Base-by-base conservation (phyloP, 2,329 filamentous ascomycete species). In the Botrytis medusae region DNA sequence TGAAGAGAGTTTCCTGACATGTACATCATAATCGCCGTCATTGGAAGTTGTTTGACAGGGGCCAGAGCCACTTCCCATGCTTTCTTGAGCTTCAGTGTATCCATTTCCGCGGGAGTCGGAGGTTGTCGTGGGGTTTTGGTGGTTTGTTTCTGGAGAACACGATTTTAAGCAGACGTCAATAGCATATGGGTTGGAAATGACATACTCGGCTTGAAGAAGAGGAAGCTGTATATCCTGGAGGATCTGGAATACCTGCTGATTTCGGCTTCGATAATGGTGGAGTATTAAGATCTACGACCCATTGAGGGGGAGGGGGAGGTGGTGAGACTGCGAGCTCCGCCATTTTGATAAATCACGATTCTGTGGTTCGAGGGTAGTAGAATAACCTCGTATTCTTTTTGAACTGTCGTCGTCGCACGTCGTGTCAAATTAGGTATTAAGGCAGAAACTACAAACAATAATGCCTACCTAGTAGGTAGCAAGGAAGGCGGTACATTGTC, bases 21-120 rank as follows among this genome's bases (percentile, higher is more conserved):
- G 88, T 99, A 99, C 94, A 98, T 98, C 91, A 98, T 98, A 82
- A 99, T 95, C 76, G 92, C 95, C 73, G 97, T 98, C 96, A 99
- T 99, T 74, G 96, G 96, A 64, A 99, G 87, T 81, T 92, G 91
- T 86, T 99, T 99, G 75, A 96, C 92, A 0, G 96, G 96, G 2
- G 92, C 95, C 65, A 99, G 89, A 60, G 96, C 95, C 62, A 99
- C 89, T 83, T 99, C 96, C 96, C 96, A 99, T 0, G 96, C 96
- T 83, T 99, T 99, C 85, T 99, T 99, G 79, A 99, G 86, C 86
- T 98, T 98, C 76, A 99, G 87, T 34, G 92, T 94, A 82, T 98
- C 95, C 87, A 95, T 98, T 84, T 98, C 95, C 79, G 92, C 92
- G 77, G 91, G 83, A 1, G 92, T 91, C 46, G 92, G 92, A 74